Base-by-base conservation (phyloP, 164 flowering plant genomes). In the Umbilicus rupestris region DNA sequence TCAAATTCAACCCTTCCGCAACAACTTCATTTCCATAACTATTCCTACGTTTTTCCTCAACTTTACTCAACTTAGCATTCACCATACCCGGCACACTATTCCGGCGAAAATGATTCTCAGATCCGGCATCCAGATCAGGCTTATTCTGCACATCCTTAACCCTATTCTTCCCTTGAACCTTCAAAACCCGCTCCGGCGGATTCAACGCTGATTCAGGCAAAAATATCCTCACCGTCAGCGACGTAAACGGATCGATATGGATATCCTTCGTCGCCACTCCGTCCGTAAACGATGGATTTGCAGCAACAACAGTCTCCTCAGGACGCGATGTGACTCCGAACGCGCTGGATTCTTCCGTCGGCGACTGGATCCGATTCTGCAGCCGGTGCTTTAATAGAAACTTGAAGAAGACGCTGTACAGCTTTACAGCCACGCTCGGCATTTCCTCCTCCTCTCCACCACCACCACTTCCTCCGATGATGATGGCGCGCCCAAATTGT, bases 231-330 rank as follows among this genome's bases (percentile, higher is more conserved):
- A 80, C 55, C 7, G 79, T 66, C n/a, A 80, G 73, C 1, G 84
- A 76, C 3, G 81, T 80, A 33, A 70, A 76, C n/a, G 83, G 69
- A 62, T 80, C 83, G 72, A 93, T 86, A 69, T 93, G 98, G 64
- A 90, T 83, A 68, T 93, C 97, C 71, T 93, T 93, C 47, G 96
- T 90, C 62, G 98, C 97, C 19, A 93, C 92, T 19, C 95, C 95
- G 58, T 94, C 98, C 72, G 85, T 64, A 74, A 94, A 94, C 17
- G 82, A 70, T 2, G 98, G 96, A 57, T 89, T 94, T 14, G 84
- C 80, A 2, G 97, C 82, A n/a, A 80, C 84, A 3, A 82, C 73
- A 6, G 92, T 72, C 62, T 89, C 97, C 24, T 84, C 97, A 11
- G 96, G 89, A 5, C 98, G 82, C n/a, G 92, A 77, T 1, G 97